Evolutionary conservation across 139 green algal species (phyloP).

Genomic region (Monoraphidium neglectum): DNA sequence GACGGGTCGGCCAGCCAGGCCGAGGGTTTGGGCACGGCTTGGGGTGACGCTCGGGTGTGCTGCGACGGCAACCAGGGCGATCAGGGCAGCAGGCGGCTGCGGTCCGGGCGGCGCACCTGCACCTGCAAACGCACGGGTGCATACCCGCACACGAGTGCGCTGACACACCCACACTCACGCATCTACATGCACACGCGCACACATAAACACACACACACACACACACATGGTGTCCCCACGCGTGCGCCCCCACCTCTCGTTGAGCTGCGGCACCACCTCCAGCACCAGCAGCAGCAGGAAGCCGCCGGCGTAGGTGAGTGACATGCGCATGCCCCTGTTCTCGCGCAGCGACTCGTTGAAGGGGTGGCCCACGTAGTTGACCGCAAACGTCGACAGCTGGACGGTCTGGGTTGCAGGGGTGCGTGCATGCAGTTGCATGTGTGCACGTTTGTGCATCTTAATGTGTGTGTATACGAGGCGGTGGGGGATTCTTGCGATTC

Average conservation of each 20-base stretch:
- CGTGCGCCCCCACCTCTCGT: conserved; percentile 10
- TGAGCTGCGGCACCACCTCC: conserved; percentile 45
- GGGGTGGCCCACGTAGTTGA: conserved; percentile 95
- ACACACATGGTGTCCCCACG: not conserved
- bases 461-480: not conserved
- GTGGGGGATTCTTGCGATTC: no score
- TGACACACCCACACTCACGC: not conserved
- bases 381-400: conserved; percentile 90
- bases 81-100: no score
- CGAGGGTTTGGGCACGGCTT: no score
- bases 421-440: not conserved
- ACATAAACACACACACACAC: not conserved
- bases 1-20: conserved; percentile 21
- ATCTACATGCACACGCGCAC: not conserved
- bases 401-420: conserved; percentile 8
- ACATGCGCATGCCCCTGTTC: conserved; percentile 69
- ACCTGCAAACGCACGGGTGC: no score
- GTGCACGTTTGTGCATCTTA: not conserved
- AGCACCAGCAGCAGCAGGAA: conserved; percentile 51
- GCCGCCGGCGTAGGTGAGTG: conserved; percentile 44
- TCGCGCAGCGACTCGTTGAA: conserved; percentile 88
- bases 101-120: no score
- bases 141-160: no score
- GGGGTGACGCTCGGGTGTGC: no score
- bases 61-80: no score